phyloP scores from a whole-genome alignment of 129 eudicot species.

The Saussurea involucrata region DNA sequence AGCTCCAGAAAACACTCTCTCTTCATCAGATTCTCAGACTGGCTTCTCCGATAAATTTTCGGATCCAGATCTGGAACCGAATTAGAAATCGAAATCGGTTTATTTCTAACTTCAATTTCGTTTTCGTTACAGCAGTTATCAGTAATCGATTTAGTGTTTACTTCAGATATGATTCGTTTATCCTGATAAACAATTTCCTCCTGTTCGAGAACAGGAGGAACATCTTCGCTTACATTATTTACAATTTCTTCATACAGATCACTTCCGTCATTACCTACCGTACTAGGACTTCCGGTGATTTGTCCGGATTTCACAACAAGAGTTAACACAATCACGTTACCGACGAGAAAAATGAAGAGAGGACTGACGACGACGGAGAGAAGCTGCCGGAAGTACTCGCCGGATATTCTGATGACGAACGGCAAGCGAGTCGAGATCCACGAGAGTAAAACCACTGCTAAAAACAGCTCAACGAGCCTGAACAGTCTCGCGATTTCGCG shows the following conservation, averaged over 20 bases:
- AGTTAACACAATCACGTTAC: slow-evolving; percentile 68
- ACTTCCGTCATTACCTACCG: slow-evolving; percentile 21
- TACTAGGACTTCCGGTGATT: slow-evolving; percentile 20
- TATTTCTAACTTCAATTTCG: slow-evolving; percentile 3
- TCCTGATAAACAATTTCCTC: slow-evolving; percentile 51
- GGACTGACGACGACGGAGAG: slow-evolving; percentile 49
- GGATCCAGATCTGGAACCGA: slow-evolving; percentile 24
- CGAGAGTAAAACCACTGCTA: slow-evolving; percentile 31
- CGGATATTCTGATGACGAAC: slow-evolving; percentile 44
- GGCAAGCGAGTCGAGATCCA: slow-evolving; percentile 79
- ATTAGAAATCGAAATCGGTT: not conserved
- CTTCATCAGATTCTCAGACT: slow-evolving; percentile 40
- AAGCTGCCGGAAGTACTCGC: slow-evolving; percentile 50
- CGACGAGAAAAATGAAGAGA: slow-evolving; percentile 61
- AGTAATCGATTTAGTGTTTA: not conserved
- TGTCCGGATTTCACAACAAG: slow-evolving; percentile 72
- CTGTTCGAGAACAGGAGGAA: slow-evolving; percentile 20
- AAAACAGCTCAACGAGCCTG: slow-evolving; percentile 50
- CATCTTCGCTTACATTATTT: not conserved
- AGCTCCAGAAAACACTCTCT: slow-evolving; percentile 25
- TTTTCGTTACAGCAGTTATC: not conserved
- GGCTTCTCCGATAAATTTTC: slow-evolving; percentile 39
- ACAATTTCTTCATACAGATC: slow-evolving; percentile 37
- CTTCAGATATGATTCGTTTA: slow-evolving; percentile 47
- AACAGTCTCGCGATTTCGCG: slow-evolving; percentile 42